Evolutionary conservation across 2,329 filamentous ascomycete species (phyloP), one percentile per base, ranked within the genome.

Genomic region (Claviceps sp.): DNA sequence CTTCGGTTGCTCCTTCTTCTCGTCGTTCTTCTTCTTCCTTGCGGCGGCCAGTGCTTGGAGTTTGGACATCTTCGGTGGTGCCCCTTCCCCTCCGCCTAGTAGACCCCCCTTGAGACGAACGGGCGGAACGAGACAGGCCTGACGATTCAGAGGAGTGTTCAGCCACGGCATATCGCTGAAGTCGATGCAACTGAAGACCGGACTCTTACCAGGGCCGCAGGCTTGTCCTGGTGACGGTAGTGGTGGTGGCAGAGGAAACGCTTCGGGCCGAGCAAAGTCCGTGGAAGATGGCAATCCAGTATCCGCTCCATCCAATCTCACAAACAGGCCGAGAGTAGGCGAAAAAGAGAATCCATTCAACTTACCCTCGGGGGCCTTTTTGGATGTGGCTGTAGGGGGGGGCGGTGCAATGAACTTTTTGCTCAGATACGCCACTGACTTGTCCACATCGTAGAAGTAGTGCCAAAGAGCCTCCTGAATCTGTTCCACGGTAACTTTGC

Each of bases 391-490:
- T 49, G 58, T 57, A 14, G 42, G 14, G 42, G 42, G 51, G 9
- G 70, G 62, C 45, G 53, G 47, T 7, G 70, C 66, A 57, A 79
- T 70, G 57, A 72, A 78, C 36, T 74, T 82, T 75, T 82, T 85
- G 56, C 82, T 78, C 53, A 98, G 68, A 62, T 94, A 96, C 52
- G 78, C 75, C 39, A 94, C 84, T 1, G 88, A 82, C 67, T 95
- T 95, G 52, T 82, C 85, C 34, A 95, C 75, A 61, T 98, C 90
- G 64, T 90, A 97, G 66, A 91, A 97, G 67, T 96, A 96, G 68
- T 98, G 82, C 88, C 89, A 97, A 16, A 98, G 69, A 0, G 90
- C 79, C 55, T 97, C 91, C 64, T 95, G 82, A 55, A 96, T 91
- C 62, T 95, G 85, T 39, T 62, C 66, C 45, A 66, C 69, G 38